Evolutionary conservation across 345 rosid species (phyloP), one percentile per base, ranked within the genome.

Genomic region (Eucalyptus fibrosa): DNA sequence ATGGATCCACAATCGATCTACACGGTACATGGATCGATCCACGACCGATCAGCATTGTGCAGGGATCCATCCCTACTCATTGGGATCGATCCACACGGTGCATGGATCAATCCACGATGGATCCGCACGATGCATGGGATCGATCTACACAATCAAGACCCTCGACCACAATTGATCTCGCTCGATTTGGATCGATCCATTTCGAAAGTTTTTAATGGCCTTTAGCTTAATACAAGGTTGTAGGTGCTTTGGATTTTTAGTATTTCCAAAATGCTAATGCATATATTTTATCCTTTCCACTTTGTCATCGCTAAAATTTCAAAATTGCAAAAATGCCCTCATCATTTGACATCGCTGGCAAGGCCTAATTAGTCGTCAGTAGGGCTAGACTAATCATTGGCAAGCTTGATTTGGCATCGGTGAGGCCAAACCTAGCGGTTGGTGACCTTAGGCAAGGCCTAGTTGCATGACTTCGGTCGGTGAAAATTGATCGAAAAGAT

Each of bases 11-110:
- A 49, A 49, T 12, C 1, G 50, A 47, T 49, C 2, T 16, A 5
- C 6, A 50, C 0, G 0, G 17, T 50, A 14, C 51, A 50, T 50
- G 51, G 51, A 50, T 50, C 2, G 18, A 50, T 50, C 51, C 51
- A 15, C 6, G 7, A 50, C 15, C 7, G 1, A 50, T 50, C 0
- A 3, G 51, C 51, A 50, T 6, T 0, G 17, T 50, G 51, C 1
- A 50, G 7, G 51, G 7, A 50, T 50, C 51, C 5, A 50, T 50
- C 50, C 50, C 6, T 6, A 0, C 50, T 50, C 0, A 50, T 50
- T 1, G 6, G 5, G 50, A 50, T 50, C 0, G 16, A 50, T 13
- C 0, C 1, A 3, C 50, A 50, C 0, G 1, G 3, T 50, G 50
- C 16, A 49, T 49, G 50, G 50, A 49, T 49, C 2, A 0, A 49